Evolutionary conservation across 108 stramenopile species (phyloP).

Genomic region (Skeletonema costatum): DNA sequence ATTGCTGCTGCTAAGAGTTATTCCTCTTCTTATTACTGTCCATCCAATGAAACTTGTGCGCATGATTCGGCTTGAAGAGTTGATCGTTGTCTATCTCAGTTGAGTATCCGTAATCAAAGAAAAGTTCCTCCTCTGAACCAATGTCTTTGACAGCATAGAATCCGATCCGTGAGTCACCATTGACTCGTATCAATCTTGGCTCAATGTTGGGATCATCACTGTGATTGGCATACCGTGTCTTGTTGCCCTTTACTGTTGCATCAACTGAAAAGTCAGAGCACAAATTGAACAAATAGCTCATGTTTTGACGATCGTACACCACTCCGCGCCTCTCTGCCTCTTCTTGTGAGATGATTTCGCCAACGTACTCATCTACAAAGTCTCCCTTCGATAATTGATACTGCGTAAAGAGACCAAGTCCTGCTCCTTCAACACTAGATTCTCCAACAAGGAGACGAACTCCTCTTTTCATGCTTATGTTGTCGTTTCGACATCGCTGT

Average conservation of each 20-base stretch:
- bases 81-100: slow-evolving; percentile 59
- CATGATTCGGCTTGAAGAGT: slow-evolving; percentile 49
- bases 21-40: slow-evolving; percentile 12
- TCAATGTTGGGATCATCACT: slow-evolving; percentile 68
- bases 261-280: slow-evolving; percentile 75
- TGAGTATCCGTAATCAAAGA: slow-evolving; percentile 68
- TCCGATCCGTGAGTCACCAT: slow-evolving; percentile 80
- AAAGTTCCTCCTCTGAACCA: slow-evolving; percentile 65
- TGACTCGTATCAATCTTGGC: slow-evolving; percentile 64
- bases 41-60: slow-evolving; percentile 57
- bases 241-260: slow-evolving; percentile 82
- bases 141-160: slow-evolving; percentile 83
- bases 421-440: slow-evolving; percentile 68
- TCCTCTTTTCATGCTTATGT: slow-evolving; percentile 69
- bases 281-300: slow-evolving; percentile 83
- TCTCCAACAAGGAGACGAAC: slow-evolving; percentile 61
- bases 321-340: slow-evolving; percentile 86
- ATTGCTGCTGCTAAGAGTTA: neutral
- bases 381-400: slow-evolving; percentile 72
- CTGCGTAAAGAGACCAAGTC: slow-evolving; percentile 84
- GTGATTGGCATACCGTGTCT: slow-evolving; percentile 85
- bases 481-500: slow-evolving; percentile 77
- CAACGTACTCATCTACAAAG: slow-evolving; percentile 84
- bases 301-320: slow-evolving; percentile 75
- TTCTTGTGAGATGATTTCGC: slow-evolving; percentile 81